Evolutionary conservation across 345 rosid genomes (phyloP).

Genomic region (Mallotus nudiflorus): DNA sequence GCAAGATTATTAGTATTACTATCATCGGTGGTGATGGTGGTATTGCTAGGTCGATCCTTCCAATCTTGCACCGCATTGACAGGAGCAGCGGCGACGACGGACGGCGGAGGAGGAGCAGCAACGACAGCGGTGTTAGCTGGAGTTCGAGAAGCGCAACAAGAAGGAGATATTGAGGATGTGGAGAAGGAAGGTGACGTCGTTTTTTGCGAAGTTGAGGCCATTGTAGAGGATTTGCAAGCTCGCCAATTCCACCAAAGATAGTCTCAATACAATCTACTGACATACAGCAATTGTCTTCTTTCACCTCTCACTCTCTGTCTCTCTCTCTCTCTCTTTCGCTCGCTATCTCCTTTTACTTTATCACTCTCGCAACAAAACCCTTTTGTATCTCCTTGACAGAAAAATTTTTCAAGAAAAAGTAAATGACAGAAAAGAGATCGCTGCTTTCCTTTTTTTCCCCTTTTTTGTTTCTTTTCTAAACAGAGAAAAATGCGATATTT

Average conservation of each 20-base stretch:
- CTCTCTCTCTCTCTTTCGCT: neutral
- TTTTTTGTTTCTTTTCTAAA: neutral
- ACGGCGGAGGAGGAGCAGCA: constrained; percentile 31
- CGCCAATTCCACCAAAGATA: constrained; percentile 76
- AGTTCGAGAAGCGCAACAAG: constrained; percentile 10
- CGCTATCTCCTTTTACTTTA: neutral
- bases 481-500: neutral
- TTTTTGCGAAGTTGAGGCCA: constrained; percentile 92
- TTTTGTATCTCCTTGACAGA: neutral
- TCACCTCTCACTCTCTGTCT: neutral
- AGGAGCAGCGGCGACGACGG: constrained; percentile 24
- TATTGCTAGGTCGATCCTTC: constrained; percentile 25
- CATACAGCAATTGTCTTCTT: constrained; percentile 69
- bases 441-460: neutral
- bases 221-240: constrained; percentile 82
- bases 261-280: constrained; percentile 72
- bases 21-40: constrained; percentile 38
- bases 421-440: neutral
- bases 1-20: constrained; percentile 30
- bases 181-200: too few relatives aligned
- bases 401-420: neutral
- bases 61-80: constrained; percentile 41
- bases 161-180: too few relatives aligned
- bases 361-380: neutral
- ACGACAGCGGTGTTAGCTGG: neutral